Conservation (phyloP, 805 yeast species). For the Candida sphagnicola region DNA sequence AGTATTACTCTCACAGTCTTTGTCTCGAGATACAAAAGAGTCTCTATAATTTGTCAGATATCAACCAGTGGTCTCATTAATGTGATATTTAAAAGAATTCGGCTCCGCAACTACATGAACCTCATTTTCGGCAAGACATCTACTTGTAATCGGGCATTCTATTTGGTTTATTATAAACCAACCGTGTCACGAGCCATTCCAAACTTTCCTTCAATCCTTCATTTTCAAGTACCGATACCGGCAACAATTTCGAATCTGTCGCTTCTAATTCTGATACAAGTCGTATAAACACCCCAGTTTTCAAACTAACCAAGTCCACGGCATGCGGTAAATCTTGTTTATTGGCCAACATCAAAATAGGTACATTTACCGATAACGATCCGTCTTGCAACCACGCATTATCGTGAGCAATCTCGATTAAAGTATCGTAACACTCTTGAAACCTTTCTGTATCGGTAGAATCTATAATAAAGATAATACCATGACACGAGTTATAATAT, state of each 20-base stretch:
- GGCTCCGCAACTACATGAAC: too few relatives aligned
- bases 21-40: too few relatives aligned
- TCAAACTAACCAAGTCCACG: constrained; percentile 52
- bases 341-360: constrained; percentile 91
- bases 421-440: constrained; percentile 72
- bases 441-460: constrained; percentile 81
- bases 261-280: constrained; percentile 83
- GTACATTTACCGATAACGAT: constrained; percentile 53
- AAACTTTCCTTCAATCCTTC: constrained; percentile 84
- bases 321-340: constrained; percentile 73
- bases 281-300: constrained; percentile 76
- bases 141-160: constrained; percentile 54
- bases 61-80: too few relatives aligned
- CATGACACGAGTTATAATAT: constrained; percentile 84
- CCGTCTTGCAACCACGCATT: constrained; percentile 34
- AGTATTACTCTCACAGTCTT: too few relatives aligned
- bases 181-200: constrained; percentile 79
- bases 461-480: constrained; percentile 87
- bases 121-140: too few relatives aligned
- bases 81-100: too few relatives aligned
- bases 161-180: constrained; percentile 61
- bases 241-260: constrained; percentile 84
- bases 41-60: too few relatives aligned
- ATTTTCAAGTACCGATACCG: constrained; percentile 80
- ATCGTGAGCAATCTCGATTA: constrained; percentile 44